Conservation (phyloP, 169 alveolate species). For the Besnoitia besnoiti region DNA sequence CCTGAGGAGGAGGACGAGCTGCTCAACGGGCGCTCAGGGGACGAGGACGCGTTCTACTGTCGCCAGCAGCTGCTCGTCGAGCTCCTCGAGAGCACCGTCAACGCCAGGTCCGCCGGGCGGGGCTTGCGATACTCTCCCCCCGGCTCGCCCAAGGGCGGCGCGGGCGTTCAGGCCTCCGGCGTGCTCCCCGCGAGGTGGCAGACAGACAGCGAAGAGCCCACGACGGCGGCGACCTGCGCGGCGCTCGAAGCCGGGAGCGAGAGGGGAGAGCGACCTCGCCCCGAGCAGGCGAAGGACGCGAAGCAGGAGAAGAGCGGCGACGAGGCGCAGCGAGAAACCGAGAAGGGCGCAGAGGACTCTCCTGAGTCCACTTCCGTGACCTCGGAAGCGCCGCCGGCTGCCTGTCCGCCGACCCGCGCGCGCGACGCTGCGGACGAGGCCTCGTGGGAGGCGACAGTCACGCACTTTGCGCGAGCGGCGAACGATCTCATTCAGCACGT, state of each 20-base stretch:
- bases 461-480: not conserved
- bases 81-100: not conserved
- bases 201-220: no score
- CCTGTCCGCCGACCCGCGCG: no score
- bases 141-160: no score
- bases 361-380: not conserved
- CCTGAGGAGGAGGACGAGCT: not conserved
- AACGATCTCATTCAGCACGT: not conserved
- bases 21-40: not conserved
- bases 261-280: not conserved
- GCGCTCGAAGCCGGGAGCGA: not conserved
- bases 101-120: no score
- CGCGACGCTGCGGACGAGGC: not conserved
- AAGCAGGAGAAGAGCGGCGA: not conserved
- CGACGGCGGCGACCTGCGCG: not conserved
- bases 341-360: not conserved
- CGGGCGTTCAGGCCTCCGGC: no score
- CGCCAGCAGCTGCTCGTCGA: constrained; percentile 9
- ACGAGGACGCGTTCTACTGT: not conserved
- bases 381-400: not conserved
- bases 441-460: not conserved
- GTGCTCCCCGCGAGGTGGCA: no score
- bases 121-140: no score
- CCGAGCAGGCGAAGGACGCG: not conserved
- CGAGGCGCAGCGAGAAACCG: not conserved